phyloP scores from a whole-genome alignment of 1,139 yeast species.

The Candida gigantensis region DNA sequence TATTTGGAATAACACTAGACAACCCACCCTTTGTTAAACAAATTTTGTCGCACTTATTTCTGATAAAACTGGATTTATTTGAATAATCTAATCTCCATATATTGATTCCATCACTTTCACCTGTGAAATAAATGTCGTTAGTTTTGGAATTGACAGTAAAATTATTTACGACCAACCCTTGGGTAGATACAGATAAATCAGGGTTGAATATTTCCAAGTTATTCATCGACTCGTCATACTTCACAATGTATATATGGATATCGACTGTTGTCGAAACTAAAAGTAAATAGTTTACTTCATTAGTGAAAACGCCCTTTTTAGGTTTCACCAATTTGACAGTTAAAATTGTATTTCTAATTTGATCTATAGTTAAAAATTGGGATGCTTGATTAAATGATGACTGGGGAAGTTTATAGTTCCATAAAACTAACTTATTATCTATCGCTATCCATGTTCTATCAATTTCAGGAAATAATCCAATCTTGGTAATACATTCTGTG shows the following conservation, averaged over 20 bases:
- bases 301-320: constrained; percentile 76
- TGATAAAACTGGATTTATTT: constrained; percentile 86
- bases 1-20: constrained; percentile 57
- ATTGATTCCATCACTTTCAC: constrained; percentile 72
- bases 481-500: constrained; percentile 66
- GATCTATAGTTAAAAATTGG: constrained; percentile 81
- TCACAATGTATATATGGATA: constrained; percentile 74
- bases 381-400: constrained; percentile 50
- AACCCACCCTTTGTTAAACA: constrained; percentile 74
- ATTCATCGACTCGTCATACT: constrained; percentile 50
- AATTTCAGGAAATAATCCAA: constrained; percentile 84
- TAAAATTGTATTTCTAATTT: constrained; percentile 74
- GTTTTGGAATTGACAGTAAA: constrained; percentile 62
- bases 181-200: constrained; percentile 75
- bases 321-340: constrained; percentile 80
- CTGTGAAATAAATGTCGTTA: constrained; percentile 82
- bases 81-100: constrained; percentile 88
- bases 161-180: constrained; percentile 72
- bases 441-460: constrained; percentile 86
- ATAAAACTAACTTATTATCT: constrained; percentile 78
- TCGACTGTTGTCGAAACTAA: constrained; percentile 81
- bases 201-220: constrained; percentile 79
- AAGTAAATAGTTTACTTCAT: constrained; percentile 69
- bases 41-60: constrained; percentile 77
- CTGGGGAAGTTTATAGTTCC: constrained; percentile 73